These are phyloP conservation scores for Candida silvatica DNA, from an alignment of 805 yeast species.

Conservation along the genomic window DNA sequence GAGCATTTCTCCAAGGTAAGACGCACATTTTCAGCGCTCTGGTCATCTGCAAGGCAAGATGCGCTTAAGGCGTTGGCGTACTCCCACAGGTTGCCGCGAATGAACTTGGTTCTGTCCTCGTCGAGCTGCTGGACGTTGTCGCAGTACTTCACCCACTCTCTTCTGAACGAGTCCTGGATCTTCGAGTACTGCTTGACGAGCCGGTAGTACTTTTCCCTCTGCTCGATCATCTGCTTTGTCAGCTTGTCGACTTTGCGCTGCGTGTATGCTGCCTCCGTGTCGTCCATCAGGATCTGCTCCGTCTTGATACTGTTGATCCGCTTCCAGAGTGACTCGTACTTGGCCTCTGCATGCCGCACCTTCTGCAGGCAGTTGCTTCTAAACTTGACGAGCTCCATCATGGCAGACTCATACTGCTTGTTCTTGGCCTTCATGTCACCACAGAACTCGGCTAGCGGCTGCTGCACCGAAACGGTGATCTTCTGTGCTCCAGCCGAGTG, in stretches of 20 bases:
- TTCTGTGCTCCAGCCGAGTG: constrained; percentile 46
- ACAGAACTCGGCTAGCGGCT: constrained; percentile 45
- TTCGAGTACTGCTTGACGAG: constrained; percentile 45
- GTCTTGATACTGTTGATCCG: constrained; percentile 52
- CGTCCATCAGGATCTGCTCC: constrained; percentile 60
- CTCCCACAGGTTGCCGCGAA: constrained; percentile 70
- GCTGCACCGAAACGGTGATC: constrained; percentile 39
- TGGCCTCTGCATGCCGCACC: constrained; percentile 31
- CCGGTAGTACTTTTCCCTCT: constrained; percentile 49
- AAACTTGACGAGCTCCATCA: constrained; percentile 44
- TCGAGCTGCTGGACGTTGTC: constrained; percentile 60
- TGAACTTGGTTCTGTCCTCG: constrained; percentile 59
- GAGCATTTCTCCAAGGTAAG: constrained; percentile 60
- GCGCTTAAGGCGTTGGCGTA: constrained; percentile 68
- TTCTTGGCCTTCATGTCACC: constrained; percentile 42
- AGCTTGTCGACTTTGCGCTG: constrained; percentile 46
- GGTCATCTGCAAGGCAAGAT: constrained; percentile 72
- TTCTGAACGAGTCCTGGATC: constrained; percentile 52
- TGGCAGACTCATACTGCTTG: constrained; percentile 47
- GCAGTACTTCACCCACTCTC: constrained; percentile 64
- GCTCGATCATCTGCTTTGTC: constrained; percentile 30
- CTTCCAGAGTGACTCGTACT: constrained; percentile 50
- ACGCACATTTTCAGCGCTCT: constrained; percentile 65
- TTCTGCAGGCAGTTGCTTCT: constrained; percentile 29
- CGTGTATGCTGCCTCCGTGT: constrained; percentile 58